phyloP scores from a whole-genome alignment of 78 protist species.

The Diacronema lutheri region DNA sequence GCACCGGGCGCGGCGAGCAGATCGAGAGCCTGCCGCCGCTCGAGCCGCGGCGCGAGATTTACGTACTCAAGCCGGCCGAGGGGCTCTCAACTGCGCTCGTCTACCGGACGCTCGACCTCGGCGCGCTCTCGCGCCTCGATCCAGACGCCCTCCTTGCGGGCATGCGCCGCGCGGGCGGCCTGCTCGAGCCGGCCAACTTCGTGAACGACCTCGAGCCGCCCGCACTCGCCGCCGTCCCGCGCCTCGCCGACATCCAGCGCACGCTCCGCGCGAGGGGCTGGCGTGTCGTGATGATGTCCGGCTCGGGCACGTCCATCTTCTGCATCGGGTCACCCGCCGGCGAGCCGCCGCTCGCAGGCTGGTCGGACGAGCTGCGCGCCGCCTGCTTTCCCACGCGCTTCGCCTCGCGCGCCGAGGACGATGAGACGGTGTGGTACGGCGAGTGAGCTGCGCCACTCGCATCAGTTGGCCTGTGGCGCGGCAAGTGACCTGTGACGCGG shows the following conservation, averaged over 20 bases:
- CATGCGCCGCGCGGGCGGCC: not conserved
- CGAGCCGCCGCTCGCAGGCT: no score
- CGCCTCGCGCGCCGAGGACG: no score
- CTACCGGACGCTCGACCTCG: not conserved
- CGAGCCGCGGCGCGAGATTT: not conserved
- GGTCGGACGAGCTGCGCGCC: no score
- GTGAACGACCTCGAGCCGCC: slow-evolving; percentile 46
- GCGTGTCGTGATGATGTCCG: slow-evolving; percentile 14
- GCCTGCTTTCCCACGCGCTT: no score
- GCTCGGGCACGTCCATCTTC: slow-evolving; percentile 33
- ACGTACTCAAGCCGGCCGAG: slow-evolving; percentile 17
- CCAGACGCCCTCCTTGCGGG: not conserved
- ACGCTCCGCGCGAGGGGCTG: not conserved
- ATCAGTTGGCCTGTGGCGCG: no score
- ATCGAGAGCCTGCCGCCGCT: not conserved
- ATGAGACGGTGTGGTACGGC: no score
- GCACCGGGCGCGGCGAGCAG: slow-evolving; percentile 37
- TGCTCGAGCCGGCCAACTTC: not conserved
- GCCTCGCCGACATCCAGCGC: not conserved
- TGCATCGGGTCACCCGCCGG: not conserved
- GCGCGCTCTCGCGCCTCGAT: slow-evolving; percentile 8
- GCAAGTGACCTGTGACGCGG: no score
- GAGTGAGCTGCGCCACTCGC: no score
- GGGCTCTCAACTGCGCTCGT: slow-evolving; percentile 6
- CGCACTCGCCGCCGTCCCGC: not conserved